phyloP scores from a whole-genome alignment of 2,329 filamentous ascomycete genomes.

The Colletotrichum australisinense region DNA sequence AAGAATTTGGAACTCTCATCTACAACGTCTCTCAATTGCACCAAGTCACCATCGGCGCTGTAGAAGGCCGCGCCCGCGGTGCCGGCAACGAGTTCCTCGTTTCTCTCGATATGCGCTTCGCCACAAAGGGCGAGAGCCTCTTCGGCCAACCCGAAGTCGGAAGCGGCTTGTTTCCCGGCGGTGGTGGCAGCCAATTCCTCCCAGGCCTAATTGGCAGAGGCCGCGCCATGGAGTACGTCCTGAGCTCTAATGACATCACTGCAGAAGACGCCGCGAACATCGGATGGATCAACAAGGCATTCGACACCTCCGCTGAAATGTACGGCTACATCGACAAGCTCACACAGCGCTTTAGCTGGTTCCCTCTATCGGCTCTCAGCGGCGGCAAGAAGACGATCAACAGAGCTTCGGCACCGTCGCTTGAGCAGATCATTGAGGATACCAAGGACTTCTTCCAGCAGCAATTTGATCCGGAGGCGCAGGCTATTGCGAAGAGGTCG shows the following conservation, averaged over 20 bases:
- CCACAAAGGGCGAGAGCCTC: background rate
- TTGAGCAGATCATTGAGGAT: background rate
- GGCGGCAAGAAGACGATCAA: background rate
- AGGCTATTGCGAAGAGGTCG: background rate
- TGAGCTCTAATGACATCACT: background rate
- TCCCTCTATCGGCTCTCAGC: background rate
- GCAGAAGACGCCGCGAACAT: background rate
- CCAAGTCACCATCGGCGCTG: background rate
- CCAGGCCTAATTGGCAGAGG: background rate
- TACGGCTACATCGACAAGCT: background rate
- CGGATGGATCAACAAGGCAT: background rate
- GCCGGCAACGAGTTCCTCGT: background rate
- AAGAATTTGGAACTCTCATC: background rate
- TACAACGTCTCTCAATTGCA: background rate
- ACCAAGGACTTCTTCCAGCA: background rate
- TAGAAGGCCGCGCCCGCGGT: background rate
- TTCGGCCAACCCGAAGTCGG: background rate
- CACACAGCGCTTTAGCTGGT: background rate
- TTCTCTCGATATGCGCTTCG: conserved; percentile 5
- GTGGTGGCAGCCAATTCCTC: background rate
- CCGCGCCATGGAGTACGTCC: conserved; percentile 1
- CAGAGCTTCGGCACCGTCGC: background rate
- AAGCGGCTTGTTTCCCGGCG: background rate
- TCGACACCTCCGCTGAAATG: background rate
- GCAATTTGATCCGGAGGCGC: background rate